Evolutionary conservation across 2,329 filamentous ascomycete genomes (phyloP).

Genomic region (Ascochyta viciae-villosae): DNA sequence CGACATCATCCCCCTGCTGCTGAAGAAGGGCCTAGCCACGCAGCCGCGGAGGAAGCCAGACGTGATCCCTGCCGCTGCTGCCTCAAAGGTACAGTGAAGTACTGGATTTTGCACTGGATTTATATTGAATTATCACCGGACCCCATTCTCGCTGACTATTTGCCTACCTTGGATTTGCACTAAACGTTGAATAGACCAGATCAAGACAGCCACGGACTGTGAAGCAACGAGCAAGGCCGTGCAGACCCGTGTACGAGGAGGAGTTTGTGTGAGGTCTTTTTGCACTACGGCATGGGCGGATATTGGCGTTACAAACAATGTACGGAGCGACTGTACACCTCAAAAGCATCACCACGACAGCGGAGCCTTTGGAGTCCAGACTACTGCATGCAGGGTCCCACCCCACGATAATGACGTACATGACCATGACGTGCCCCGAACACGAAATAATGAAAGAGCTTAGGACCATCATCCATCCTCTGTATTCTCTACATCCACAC

Average conservation of each 20-base stretch:
- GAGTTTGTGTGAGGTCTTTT: not conserved
- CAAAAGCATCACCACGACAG: not conserved
- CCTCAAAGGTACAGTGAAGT: conserved; percentile 30
- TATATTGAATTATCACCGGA: not conserved
- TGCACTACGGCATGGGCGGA: not conserved
- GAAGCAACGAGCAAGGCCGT: not conserved
- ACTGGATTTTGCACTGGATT: conserved; percentile 21
- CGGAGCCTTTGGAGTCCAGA: not conserved
- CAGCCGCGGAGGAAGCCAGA: conserved; percentile 41
- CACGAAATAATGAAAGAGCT: conserved; percentile 6
- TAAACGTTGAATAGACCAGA: not conserved
- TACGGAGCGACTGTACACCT: not conserved
- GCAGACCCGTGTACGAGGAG: not conserved
- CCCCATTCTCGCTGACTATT: not conserved
- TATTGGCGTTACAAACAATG: not conserved
- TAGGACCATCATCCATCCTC: not conserved
- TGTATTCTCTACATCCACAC: not conserved
- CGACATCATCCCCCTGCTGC: conserved; percentile 53
- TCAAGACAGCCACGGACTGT: not conserved
- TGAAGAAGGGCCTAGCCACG: conserved; percentile 49
- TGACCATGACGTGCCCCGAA: conserved; percentile 14
- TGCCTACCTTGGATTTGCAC: not conserved
- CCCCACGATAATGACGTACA: conserved; percentile 13
- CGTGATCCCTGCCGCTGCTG: conserved; percentile 9
- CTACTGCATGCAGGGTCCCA: conserved; percentile 8